Evolutionary conservation across 495 filamentous ascomycete species (phyloP).

Genomic region (Penicillium lividum): DNA sequence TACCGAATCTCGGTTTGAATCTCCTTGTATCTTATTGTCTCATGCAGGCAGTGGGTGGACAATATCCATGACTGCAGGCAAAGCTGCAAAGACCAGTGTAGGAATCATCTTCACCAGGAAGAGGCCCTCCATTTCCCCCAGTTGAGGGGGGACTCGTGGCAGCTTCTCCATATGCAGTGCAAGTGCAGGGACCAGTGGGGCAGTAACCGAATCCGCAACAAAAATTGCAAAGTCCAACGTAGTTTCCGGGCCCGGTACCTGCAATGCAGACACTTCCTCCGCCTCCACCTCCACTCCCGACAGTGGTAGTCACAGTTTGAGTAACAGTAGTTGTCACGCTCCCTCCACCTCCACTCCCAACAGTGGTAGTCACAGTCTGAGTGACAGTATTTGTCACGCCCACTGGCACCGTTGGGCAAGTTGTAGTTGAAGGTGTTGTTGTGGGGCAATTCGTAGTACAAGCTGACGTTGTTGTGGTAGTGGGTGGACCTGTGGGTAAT

Average conservation of each 20-base stretch:
- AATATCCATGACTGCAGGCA: constrained; percentile 44
- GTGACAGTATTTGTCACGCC: constrained; percentile 13
- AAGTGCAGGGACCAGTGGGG: constrained; percentile 42
- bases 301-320: constrained; percentile 13
- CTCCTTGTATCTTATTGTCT: background rate
- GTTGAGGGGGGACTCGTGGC: constrained; percentile 26
- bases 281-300: constrained; percentile 2
- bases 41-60: constrained; percentile 40
- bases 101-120: constrained; percentile 31
- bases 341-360: no score
- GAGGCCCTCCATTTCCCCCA: constrained; percentile 30
- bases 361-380: background rate
- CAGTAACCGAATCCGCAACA: constrained; percentile 45
- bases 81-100: constrained; percentile 47
- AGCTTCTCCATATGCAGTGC: constrained; percentile 33
- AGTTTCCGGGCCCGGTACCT: constrained; percentile 43
- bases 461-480: constrained; percentile 11
- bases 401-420: background rate
- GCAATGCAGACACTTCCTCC: constrained; percentile 28
- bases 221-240: constrained; percentile 43
- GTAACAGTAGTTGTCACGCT: no score
- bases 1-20: no score
- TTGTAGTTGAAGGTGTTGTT: background rate
- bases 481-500: background rate
- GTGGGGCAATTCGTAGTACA: constrained; percentile 14